Conservation (phyloP, 768 basidiomycete species). For the Neoboletus subvelutipes region DNA sequence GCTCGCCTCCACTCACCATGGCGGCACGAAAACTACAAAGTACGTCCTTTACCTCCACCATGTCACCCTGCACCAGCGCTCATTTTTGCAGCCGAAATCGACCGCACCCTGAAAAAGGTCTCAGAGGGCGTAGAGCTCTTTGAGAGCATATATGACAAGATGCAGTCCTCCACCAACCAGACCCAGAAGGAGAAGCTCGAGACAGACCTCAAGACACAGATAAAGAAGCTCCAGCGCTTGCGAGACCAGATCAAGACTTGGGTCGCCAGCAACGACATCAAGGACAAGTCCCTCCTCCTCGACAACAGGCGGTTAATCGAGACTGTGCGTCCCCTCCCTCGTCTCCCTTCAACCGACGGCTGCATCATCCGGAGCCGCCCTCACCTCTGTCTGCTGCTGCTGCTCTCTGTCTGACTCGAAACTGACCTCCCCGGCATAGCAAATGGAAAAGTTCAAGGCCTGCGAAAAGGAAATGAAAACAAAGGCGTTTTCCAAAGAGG, state of each 20-base stretch:
- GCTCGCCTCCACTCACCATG: conserved; percentile 46
- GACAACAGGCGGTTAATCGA: conserved; percentile 97
- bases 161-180: conserved; percentile 93
- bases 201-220: conserved; percentile 94
- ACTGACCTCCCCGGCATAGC: conserved; percentile 49
- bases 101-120: conserved; percentile 97
- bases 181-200: conserved; percentile 99
- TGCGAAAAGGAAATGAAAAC: conserved; percentile 99
- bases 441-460: conserved; percentile 99
- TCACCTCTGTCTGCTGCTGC: conserved; percentile 14
- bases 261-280: conserved; percentile 97
- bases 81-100: conserved; percentile 83
- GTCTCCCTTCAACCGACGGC: not conserved
- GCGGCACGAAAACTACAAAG: conserved; percentile 91
- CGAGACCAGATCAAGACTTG: conserved; percentile 93
- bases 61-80: not conserved
- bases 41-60: conserved; percentile 30
- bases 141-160: conserved; percentile 96
- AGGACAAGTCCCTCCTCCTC: conserved; percentile 91
- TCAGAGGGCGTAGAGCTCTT: conserved; percentile 93
- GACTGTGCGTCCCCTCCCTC: conserved; percentile 60
- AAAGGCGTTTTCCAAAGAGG: conserved; percentile 99
- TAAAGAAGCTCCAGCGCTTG: conserved; percentile 88
- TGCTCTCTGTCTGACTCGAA: conserved; percentile 2
- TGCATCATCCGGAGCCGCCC: not conserved